Percentiles rank a stretch among this genome's conserved stretches.
phyloP scores from a whole-genome alignment of 257 asterid species.

The Gentiana dahurica region DNA sequence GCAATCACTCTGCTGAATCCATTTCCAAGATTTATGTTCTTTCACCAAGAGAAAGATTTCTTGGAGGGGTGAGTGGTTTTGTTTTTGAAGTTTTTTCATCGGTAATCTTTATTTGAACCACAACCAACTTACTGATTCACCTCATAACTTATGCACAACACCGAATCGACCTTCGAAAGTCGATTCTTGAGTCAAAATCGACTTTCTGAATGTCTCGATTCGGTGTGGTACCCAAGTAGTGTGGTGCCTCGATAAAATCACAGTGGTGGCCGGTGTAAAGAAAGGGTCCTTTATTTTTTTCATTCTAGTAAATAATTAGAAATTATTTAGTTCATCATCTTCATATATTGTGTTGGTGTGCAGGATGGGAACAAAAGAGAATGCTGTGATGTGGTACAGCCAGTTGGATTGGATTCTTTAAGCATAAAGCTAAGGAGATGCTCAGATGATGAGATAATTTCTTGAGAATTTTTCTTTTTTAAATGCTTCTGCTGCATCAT shows the following conservation, averaged over 20 bases:
- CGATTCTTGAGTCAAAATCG: no score
- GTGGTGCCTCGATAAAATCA: not conserved
- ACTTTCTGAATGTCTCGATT: not conserved
- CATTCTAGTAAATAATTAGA: no score
- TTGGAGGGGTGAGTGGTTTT: conserved; percentile 12
- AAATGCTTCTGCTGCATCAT: no score
- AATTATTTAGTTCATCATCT: no score
- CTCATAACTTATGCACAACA: not conserved
- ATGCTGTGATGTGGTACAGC: conserved; percentile 21
- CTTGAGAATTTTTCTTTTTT: not conserved
- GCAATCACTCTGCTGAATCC: conserved; percentile 14
- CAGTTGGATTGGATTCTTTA: conserved; percentile 14
- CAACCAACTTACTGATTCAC: not conserved
- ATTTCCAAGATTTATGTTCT: conserved; percentile 15
- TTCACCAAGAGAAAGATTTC: conserved; percentile 8
- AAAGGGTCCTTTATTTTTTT: no score
- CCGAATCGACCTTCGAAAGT: no score
- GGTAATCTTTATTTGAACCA: not conserved
- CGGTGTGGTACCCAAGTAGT: not conserved
- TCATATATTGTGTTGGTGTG: not conserved
- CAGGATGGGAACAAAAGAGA: conserved; percentile 23
- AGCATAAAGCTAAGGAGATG: conserved; percentile 17
- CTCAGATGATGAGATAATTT: conserved; percentile 11
- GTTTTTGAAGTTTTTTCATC: not conserved
- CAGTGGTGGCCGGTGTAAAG: no score